A percentile compares a stretch with the other conserved stretches of the same genome.
Evolutionary conservation across 306 rosid species (phyloP).

Genomic region (Heteromeles arbutifolia): DNA sequence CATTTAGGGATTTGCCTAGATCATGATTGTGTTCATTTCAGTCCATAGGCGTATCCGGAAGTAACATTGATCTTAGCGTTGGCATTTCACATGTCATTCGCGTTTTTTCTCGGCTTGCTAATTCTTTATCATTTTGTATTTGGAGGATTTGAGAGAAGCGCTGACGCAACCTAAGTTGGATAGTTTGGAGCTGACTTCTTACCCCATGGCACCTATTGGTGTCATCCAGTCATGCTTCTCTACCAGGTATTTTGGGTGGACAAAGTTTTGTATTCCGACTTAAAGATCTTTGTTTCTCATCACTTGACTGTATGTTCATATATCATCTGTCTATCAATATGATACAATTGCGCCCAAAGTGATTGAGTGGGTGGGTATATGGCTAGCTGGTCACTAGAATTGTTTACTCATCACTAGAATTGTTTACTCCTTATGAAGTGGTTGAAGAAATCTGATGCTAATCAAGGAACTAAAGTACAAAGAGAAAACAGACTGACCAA

Average conservation of each 20-base stretch:
- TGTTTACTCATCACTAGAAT: neutral
- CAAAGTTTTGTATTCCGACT: neutral
- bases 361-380: neutral
- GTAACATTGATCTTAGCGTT: neutral
- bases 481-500: neutral
- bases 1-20: neutral
- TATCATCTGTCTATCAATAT: neutral
- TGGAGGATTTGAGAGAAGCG: slow-evolving; percentile 65
- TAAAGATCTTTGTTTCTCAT: neutral
- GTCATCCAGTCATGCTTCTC: slow-evolving; percentile 71
- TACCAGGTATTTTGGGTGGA: slow-evolving; percentile 43
- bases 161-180: slow-evolving; percentile 42
- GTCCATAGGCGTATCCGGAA: neutral
- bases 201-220: slow-evolving; percentile 89
- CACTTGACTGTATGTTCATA: neutral
- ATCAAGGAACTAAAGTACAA: neutral
- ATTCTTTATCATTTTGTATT: neutral
- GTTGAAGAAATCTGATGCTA: neutral
- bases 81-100: neutral
- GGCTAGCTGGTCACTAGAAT: neutral
- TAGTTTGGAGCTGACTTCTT: slow-evolving; percentile 36
- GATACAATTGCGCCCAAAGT: neutral
- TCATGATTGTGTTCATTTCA: neutral
- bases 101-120: neutral
- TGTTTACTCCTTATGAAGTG: neutral